Evolutionary conservation across 1,284 basidiomycete genomes (phyloP).

Genomic region (Papiliotrema flavescens): DNA sequence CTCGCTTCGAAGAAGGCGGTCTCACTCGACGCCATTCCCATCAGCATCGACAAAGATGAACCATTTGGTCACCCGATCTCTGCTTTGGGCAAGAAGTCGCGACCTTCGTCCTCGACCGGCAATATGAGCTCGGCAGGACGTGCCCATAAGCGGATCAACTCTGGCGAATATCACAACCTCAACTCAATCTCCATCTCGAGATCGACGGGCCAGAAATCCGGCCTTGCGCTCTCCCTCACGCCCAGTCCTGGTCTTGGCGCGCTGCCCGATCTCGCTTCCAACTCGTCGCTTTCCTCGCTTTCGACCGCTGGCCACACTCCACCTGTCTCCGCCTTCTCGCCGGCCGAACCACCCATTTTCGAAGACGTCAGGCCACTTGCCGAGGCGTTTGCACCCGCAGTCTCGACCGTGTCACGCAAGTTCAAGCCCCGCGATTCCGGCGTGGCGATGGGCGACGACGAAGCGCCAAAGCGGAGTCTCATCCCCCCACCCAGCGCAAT

Average conservation of each 20-base stretch:
- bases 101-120: slow-evolving; percentile 8
- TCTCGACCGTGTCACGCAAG: slow-evolving; percentile 39
- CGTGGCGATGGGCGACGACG: slow-evolving; percentile 31
- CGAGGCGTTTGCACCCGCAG: slow-evolving; percentile 43
- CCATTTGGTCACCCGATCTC: slow-evolving; percentile 34
- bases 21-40: slow-evolving; percentile 38
- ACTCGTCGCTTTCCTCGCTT: slow-evolving; percentile 40
- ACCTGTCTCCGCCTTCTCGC: slow-evolving; percentile 30
- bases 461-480: slow-evolving; percentile 10
- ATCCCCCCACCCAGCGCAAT: slow-evolving; percentile 11
- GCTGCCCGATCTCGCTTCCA: slow-evolving; percentile 38
- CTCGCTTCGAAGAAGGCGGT: slow-evolving; percentile 40
- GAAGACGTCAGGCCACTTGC: slow-evolving; percentile 49
- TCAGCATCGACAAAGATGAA: slow-evolving; percentile 28
- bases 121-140: slow-evolving; percentile 1
- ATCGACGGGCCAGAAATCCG: slow-evolving; percentile 48
- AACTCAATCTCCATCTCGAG: slow-evolving; percentile 34
- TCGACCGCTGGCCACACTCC: slow-evolving; percentile 34
- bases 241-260: slow-evolving; percentile 14
- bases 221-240: slow-evolving; percentile 40
- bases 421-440: slow-evolving; percentile 49
- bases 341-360: slow-evolving; percentile 42
- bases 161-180: slow-evolving; percentile 19
- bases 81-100: slow-evolving; percentile 17
- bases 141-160: slow-evolving; percentile 31